Percentiles rank a stretch among this genome's conserved stretches.
phyloP scores from a whole-genome alignment of 139 green algal genomes.

The Volvox africanus region DNA sequence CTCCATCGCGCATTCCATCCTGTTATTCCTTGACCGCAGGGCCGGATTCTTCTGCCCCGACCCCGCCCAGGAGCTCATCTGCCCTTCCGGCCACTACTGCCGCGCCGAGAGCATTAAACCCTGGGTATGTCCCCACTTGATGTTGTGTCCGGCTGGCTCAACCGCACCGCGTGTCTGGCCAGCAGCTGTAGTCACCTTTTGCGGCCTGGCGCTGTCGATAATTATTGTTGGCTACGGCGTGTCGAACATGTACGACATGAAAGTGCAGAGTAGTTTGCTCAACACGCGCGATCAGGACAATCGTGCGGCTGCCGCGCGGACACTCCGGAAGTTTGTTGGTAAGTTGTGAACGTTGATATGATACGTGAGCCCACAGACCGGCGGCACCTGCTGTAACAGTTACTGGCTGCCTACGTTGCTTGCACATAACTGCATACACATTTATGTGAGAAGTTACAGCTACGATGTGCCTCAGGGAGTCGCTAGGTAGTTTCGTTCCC shows the following conservation, averaged over 20 bases:
- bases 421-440: background rate
- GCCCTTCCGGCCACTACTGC: constrained; percentile 54
- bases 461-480: no score
- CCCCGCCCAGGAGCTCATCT: constrained; percentile 29
- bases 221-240: background rate
- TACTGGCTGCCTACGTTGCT: no score
- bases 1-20: no score
- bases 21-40: background rate
- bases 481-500: no score
- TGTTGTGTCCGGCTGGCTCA: constrained; percentile 49
- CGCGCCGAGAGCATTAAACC: constrained; percentile 48
- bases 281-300: background rate
- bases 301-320: background rate
- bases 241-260: background rate
- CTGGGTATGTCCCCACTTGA: constrained; percentile 39
- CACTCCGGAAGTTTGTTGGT: background rate
- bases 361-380: background rate
- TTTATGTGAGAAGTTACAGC: background rate
- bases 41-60: constrained; percentile 60
- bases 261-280: no score
- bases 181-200: background rate
- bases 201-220: background rate
- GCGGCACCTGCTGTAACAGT: background rate
- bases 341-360: background rate
- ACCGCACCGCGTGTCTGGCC: constrained; percentile 25